These are phyloP conservation scores for Microcyclospora tardicrescens DNA, from an alignment of 2,329 filamentous ascomycete species.

Conservation along the genomic window DNA sequence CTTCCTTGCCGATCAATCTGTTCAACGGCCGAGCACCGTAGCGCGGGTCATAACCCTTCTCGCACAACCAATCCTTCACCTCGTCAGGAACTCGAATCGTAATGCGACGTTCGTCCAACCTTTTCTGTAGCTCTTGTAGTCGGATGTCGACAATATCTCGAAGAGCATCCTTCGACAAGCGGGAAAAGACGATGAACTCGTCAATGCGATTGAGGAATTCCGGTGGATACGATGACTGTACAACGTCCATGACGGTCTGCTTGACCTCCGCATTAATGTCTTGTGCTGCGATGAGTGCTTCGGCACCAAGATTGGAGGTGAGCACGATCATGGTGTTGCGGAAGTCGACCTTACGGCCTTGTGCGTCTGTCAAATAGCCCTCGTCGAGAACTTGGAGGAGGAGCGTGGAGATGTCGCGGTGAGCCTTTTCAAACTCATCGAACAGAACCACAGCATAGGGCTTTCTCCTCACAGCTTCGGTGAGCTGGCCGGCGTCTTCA, in stretches of 20 bases:
- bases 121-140: conserved; percentile 66
- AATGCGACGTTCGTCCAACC: conserved; percentile 78
- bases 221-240: conserved; percentile 61
- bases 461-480: conserved; percentile 86
- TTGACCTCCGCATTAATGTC: conserved; percentile 58
- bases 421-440: conserved; percentile 96
- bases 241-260: conserved; percentile 76
- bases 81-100: conserved; percentile 55
- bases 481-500: conserved; percentile 90
- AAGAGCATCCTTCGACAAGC: conserved; percentile 63
- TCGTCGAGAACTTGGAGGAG: conserved; percentile 92
- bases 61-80: conserved; percentile 75
- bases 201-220: conserved; percentile 96
- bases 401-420: conserved; percentile 83
- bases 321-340: conserved; percentile 92
- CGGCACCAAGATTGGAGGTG: conserved; percentile 86
- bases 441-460: conserved; percentile 91
- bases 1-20: conserved; percentile 76
- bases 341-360: conserved; percentile 95
- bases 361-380: conserved; percentile 86
- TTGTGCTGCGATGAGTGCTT: conserved; percentile 58
- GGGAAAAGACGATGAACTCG: conserved; percentile 92
- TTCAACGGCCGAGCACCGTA: conserved; percentile 88
- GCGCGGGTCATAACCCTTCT: conserved; percentile 78
- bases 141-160: conserved; percentile 91